These are phyloP conservation scores for Alternaria ethzedia DNA, from an alignment of 2,329 filamentous ascomycete species.

Conservation along the genomic window DNA sequence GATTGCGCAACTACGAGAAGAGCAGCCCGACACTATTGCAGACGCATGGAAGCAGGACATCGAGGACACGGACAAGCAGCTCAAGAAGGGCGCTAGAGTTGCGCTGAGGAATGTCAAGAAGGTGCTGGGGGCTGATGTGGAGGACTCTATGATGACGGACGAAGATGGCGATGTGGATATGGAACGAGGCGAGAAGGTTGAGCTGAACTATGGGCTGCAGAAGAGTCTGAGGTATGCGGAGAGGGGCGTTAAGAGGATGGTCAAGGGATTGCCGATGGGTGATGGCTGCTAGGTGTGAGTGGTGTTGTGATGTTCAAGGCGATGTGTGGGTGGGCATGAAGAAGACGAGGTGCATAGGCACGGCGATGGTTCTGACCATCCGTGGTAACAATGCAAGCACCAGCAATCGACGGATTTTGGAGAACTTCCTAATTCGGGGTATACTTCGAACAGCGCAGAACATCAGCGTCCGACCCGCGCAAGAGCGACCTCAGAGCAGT, in stretches of 20 bases:
- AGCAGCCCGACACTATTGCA: conserved; percentile 17
- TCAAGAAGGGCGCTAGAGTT: conserved; percentile 36
- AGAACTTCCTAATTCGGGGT: neutral
- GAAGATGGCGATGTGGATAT: conserved; percentile 11
- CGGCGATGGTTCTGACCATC: neutral
- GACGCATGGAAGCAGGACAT: conserved; percentile 36
- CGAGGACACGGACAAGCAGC: conserved; percentile 23
- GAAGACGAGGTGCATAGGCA: neutral
- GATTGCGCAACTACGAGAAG: conserved; percentile 21
- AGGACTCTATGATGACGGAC: conserved; percentile 2
- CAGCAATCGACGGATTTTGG: neutral
- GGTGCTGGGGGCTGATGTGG: conserved; percentile 27
- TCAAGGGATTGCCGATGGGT: conserved; percentile 35
- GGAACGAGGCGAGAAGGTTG: conserved; percentile 4
- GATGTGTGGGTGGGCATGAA: neutral
- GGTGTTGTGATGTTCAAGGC: neutral
- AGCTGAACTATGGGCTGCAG: conserved; percentile 29
- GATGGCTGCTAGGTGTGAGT: neutral
- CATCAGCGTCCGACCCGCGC: neutral
- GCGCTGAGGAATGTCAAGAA: conserved; percentile 39
- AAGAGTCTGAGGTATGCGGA: conserved; percentile 36
- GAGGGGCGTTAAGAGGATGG: conserved; percentile 43
- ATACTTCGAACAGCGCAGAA: neutral
- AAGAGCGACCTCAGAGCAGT: neutral
- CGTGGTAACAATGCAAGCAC: neutral